These are phyloP conservation scores for Monosporozyma aerobia DNA, from an alignment of 805 yeast species.

Conservation along the genomic window DNA sequence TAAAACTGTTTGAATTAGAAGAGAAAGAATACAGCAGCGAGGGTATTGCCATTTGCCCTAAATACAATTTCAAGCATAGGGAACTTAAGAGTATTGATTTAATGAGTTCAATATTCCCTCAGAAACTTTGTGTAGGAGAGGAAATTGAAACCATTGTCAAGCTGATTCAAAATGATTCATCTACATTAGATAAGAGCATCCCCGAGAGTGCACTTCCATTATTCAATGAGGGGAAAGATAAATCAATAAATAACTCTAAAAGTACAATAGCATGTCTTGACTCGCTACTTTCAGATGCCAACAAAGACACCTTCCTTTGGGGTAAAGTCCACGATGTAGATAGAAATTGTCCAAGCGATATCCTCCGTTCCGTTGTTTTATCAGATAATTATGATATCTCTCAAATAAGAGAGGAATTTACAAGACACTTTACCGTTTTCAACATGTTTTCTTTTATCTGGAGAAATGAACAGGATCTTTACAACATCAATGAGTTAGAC, in stretches of 20 bases:
- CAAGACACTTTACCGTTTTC: conserved; percentile 16
- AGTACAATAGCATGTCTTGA: not conserved
- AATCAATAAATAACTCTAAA: not conserved
- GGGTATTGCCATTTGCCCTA: conserved; percentile 22
- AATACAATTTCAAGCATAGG: conserved; percentile 10
- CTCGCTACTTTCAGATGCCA: conserved; percentile 1
- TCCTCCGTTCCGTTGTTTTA: conserved; percentile 14
- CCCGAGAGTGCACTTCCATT: not conserved
- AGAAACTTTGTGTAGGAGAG: not conserved
- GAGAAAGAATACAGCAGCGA: conserved; percentile 9
- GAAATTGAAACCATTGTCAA: not conserved
- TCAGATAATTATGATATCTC: conserved; percentile 7
- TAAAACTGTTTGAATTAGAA: conserved; percentile 10
- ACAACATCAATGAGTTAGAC: not conserved
- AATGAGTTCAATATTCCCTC: not conserved
- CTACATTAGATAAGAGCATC: not conserved
- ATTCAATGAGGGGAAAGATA: not conserved
- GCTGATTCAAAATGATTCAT: not conserved
- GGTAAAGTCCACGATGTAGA: conserved; percentile 4
- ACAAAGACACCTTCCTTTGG: conserved; percentile 10
- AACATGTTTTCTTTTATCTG: conserved; percentile 10
- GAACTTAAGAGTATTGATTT: not conserved
- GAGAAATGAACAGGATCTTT: not conserved
- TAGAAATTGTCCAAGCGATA: conserved; percentile 19
- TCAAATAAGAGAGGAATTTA: conserved; percentile 17